Percentiles rank a stretch among this genome's conserved stretches.
Evolutionary conservation across 2,329 filamentous ascomycete species (phyloP).

Genomic region (Fusarium sublunatum): DNA sequence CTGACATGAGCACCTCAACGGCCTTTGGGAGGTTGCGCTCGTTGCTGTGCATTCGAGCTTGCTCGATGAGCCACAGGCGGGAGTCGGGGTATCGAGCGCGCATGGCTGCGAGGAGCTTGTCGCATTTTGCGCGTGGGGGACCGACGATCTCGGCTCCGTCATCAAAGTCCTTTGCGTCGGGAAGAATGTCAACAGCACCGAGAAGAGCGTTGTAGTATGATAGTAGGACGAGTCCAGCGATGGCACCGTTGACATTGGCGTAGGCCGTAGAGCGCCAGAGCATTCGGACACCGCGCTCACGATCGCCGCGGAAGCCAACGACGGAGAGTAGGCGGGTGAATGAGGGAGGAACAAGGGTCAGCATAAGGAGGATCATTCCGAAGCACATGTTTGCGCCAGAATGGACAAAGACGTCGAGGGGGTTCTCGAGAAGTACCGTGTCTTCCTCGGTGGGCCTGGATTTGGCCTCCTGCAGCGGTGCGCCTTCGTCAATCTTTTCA

Average conservation of each 20-base stretch:
- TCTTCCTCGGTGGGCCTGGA: constrained; percentile 62
- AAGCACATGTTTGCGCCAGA: constrained; percentile 91
- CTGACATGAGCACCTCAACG: constrained; percentile 70
- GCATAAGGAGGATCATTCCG: constrained; percentile 83
- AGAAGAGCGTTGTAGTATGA: constrained; percentile 90
- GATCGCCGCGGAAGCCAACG: constrained; percentile 91
- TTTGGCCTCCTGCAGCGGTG: constrained; percentile 39
- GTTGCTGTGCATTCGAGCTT: constrained; percentile 79
- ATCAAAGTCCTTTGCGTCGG: constrained; percentile 65
- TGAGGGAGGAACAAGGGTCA: constrained; percentile 92
- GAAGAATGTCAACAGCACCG: constrained; percentile 88
- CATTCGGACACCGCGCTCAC: constrained; percentile 82
- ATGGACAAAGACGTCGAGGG: constrained; percentile 88
- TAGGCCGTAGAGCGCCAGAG: constrained; percentile 92
- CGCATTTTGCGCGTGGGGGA: constrained; percentile 77
- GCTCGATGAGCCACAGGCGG: constrained; percentile 87
- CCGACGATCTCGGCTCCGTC: constrained; percentile 70
- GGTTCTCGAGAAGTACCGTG: constrained; percentile 74
- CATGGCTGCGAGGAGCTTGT: constrained; percentile 77
- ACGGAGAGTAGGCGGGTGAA: constrained; percentile 89
- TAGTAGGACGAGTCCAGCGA: constrained; percentile 83
- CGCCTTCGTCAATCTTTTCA: constrained; percentile 37
- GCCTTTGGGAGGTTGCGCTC: constrained; percentile 75
- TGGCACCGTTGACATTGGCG: constrained; percentile 90
- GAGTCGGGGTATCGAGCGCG: constrained; percentile 81